These are phyloP conservation scores for Rhizopus stolonifer DNA, from an alignment of 371 early-diverging fungal genomes.

Conservation along the genomic window DNA sequence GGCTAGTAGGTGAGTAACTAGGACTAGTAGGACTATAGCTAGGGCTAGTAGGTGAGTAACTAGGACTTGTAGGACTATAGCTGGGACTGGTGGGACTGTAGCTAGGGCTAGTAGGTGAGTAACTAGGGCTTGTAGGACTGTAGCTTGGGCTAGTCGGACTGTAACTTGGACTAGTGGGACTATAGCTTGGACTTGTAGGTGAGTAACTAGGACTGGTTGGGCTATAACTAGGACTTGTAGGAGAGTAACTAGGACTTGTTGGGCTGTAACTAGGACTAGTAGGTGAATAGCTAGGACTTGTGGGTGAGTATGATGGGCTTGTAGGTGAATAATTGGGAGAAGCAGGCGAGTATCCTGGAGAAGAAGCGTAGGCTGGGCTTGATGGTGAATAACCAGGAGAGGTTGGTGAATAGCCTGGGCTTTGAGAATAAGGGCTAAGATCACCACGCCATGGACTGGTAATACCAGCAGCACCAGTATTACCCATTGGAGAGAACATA, in stretches of 20 bases:
- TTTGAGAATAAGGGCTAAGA: slow-evolving; percentile 52
- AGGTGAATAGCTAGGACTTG: slow-evolving; percentile 64
- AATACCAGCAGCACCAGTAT: slow-evolving; percentile 45
- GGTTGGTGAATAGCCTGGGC: slow-evolving; percentile 76
- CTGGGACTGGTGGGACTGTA: slow-evolving; percentile 76
- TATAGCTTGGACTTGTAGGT: slow-evolving; percentile 65
- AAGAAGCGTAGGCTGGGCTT: slow-evolving; percentile 63
- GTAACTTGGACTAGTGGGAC: slow-evolving; percentile 60
- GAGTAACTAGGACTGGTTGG: slow-evolving; percentile 77
- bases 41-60: slow-evolving; percentile 73
- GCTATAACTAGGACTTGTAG: slow-evolving; percentile 72
- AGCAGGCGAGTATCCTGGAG: slow-evolving; percentile 73
- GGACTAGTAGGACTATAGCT: slow-evolving; percentile 75
- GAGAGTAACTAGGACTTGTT: slow-evolving; percentile 77
- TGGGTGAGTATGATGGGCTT: slow-evolving; percentile 61
- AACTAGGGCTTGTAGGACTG: slow-evolving; percentile 64
- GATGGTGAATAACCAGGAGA: slow-evolving; percentile 77
- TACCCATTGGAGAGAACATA: slow-evolving; percentile 68
- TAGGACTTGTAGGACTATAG: slow-evolving; percentile 75
- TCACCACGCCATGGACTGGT: slow-evolving; percentile 55
- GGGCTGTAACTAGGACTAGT: slow-evolving; percentile 71
- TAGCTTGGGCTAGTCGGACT: slow-evolving; percentile 78
- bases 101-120: slow-evolving; percentile 65
- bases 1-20: background rate
- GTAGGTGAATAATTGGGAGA: slow-evolving; percentile 74